Percentiles rank a stretch among this genome's conserved stretches.
Conservation (phyloP, 306 rosid species). For the Leucaena leucocephala region DNA sequence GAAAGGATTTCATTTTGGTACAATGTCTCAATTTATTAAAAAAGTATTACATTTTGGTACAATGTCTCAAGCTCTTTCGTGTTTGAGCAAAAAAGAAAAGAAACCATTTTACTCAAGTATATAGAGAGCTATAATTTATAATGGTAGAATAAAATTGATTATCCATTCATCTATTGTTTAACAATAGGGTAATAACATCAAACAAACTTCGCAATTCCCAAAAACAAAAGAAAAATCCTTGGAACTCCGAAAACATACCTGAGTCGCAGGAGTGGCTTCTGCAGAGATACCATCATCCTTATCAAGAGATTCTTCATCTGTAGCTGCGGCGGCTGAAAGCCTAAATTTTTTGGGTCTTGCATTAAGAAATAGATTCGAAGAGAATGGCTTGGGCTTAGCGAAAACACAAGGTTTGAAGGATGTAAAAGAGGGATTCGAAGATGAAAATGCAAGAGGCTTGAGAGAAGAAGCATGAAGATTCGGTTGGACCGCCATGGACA, state of each 20-base stretch:
- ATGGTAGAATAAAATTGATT: not conserved
- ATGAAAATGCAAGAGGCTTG: slow-evolving; percentile 43
- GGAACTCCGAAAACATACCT: slow-evolving; percentile 44
- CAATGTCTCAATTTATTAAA: not conserved
- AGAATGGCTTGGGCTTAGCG: slow-evolving; percentile 30
- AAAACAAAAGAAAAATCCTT: not conserved
- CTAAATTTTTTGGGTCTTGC: slow-evolving; percentile 23
- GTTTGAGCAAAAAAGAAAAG: not conserved
- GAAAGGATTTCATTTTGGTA: not conserved
- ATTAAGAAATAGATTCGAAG: not conserved
- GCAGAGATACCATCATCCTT: slow-evolving; percentile 35
- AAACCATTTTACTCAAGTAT: not conserved
- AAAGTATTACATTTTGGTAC: not conserved
- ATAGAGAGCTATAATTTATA: not conserved
- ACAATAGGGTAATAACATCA: not conserved
- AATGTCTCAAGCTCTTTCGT: not conserved
- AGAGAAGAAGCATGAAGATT: slow-evolving; percentile 38
- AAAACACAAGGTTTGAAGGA: slow-evolving; percentile 38
- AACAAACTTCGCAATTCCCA: not conserved
- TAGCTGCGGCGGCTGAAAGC: slow-evolving; percentile 38
- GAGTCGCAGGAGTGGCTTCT: slow-evolving; percentile 34
- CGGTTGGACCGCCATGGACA: slow-evolving; percentile 54
- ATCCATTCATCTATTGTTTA: not conserved
- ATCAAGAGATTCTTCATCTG: slow-evolving; percentile 46
- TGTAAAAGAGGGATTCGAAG: slow-evolving; percentile 20